phyloP scores from a whole-genome alignment of 192 early-diverging fungal genomes.

The Backusella tarrabulga region DNA sequence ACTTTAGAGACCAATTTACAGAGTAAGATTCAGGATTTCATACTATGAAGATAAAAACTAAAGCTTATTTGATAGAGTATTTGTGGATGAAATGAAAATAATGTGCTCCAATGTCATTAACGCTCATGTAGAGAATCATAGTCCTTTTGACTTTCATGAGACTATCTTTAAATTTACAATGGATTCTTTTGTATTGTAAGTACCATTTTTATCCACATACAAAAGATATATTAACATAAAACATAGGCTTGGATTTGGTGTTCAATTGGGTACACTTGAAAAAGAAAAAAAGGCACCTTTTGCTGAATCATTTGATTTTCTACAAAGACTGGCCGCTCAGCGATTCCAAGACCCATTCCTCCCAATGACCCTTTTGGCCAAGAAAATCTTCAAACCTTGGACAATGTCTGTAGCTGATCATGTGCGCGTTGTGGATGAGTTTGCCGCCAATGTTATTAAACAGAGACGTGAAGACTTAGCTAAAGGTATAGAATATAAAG shows the following conservation, averaged over 20 bases:
- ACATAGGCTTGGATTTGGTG: slow-evolving; percentile 46
- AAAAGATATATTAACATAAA: background rate
- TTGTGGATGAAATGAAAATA: slow-evolving; percentile 24
- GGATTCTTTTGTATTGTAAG: slow-evolving; percentile 37
- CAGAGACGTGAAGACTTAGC: slow-evolving; percentile 27
- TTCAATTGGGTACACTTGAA: slow-evolving; percentile 41
- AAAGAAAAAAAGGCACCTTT: slow-evolving; percentile 40
- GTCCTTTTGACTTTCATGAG: slow-evolving; percentile 44
- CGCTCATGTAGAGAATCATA: slow-evolving; percentile 17
- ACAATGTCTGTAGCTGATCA: slow-evolving; percentile 17
- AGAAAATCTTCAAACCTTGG: slow-evolving; percentile 14
- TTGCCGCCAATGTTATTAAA: slow-evolving; percentile 24
- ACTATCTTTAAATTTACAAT: slow-evolving; percentile 47
- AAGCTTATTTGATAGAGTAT: slow-evolving; percentile 4
- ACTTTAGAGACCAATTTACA: slow-evolving; percentile 32
- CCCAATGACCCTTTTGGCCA: background rate
- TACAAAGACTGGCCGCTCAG: slow-evolving; percentile 34
- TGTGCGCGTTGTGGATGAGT: slow-evolving; percentile 23
- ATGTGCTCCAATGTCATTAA: slow-evolving; percentile 16
- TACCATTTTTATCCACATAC: background rate
- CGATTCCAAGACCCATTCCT: slow-evolving; percentile 32
- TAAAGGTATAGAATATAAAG: slow-evolving; percentile 2
- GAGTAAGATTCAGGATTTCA: slow-evolving; percentile 11
- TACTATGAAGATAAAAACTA: background rate
- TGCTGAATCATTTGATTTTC: slow-evolving; percentile 51